Conservation (phyloP, 1,139 yeast genomes). For the Kodamaea ohmeri region DNA sequence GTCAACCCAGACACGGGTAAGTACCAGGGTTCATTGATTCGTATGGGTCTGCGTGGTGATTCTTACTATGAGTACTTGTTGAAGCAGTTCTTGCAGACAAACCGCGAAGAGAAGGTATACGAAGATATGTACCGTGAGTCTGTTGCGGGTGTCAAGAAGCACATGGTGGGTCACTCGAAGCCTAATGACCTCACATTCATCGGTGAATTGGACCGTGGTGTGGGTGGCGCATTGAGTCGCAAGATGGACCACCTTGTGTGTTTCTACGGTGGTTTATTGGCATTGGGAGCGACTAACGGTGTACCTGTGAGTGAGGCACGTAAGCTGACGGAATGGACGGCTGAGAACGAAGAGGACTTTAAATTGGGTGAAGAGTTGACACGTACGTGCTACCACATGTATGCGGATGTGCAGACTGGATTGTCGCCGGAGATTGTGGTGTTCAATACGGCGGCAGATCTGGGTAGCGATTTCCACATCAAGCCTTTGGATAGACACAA, state of each 20-base stretch:
- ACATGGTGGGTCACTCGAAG: constrained; percentile 56
- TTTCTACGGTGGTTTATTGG: constrained; percentile 86
- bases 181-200: constrained; percentile 68
- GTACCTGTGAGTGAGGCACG: constrained; percentile 51
- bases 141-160: constrained; percentile 67
- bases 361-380: constrained; percentile 73
- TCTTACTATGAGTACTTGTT: constrained; percentile 88
- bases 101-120: constrained; percentile 57
- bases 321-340: constrained; percentile 35
- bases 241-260: constrained; percentile 96
- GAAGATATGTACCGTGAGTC: constrained; percentile 75
- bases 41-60: constrained; percentile 90
- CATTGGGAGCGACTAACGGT: constrained; percentile 88
- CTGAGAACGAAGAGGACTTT: constrained; percentile 50
- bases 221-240: constrained; percentile 55
- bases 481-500: constrained; percentile 77
- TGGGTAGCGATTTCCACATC: constrained; percentile 56
- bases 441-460: constrained; percentile 50
- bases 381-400: constrained; percentile 80
- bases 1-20: constrained; percentile 73
- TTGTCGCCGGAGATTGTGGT: constrained; percentile 86
- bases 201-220: constrained; percentile 76
- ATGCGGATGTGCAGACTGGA: constrained; percentile 68
- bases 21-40: constrained; percentile 61
- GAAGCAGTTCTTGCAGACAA: constrained; percentile 83